These are phyloP conservation scores for Xylaria curta DNA, from an alignment of 495 filamentous ascomycete genomes.

Conservation along the genomic window DNA sequence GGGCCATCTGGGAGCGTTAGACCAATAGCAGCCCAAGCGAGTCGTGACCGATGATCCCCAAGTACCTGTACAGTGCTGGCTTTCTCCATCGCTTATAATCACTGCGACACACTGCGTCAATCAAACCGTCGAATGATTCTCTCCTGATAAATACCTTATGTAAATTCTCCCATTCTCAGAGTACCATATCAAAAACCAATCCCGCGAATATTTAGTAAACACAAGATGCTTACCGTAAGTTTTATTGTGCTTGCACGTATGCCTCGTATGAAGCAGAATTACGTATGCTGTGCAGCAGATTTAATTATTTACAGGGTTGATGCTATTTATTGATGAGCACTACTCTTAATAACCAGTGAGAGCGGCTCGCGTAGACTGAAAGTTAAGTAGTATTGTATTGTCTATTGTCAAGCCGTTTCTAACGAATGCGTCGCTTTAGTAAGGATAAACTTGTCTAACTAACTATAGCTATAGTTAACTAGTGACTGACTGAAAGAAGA, in stretches of 20 bases:
- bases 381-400: not conserved
- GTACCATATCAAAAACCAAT: not conserved
- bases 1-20: not conserved
- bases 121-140: conserved; percentile 24
- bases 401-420: not conserved
- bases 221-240: not conserved
- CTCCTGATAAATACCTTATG: conserved; percentile 22
- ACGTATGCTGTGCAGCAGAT: not conserved
- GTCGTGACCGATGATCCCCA: conserved; percentile 41
- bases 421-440: not conserved
- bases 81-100: conserved; percentile 7
- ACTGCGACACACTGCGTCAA: conserved; percentile 1
- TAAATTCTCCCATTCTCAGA: not conserved
- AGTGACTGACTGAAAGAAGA: not conserved
- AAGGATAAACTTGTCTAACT: not conserved
- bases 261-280: not conserved
- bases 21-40: conserved; percentile 37
- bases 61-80: conserved; percentile 42
- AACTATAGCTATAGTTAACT: not conserved
- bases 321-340: not conserved
- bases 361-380: not conserved
- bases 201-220: not conserved
- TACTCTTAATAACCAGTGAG: not conserved
- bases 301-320: not conserved
- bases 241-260: not conserved